These are phyloP conservation scores for Hypoxylon lenormandii DNA, from an alignment of 495 filamentous ascomycete genomes.

Conservation along the genomic window DNA sequence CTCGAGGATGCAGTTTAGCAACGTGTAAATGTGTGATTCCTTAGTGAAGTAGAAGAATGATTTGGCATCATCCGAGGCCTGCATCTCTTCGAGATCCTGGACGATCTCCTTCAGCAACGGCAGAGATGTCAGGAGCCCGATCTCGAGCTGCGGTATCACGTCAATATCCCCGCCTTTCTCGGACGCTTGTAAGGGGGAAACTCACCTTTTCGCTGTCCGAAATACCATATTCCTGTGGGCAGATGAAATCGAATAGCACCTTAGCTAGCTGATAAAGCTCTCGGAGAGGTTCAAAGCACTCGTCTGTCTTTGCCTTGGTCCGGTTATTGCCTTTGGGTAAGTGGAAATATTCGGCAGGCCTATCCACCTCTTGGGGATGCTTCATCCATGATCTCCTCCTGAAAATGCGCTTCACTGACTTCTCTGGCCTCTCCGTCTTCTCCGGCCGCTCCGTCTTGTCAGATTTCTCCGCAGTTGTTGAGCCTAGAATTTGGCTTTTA, in stretches of 20 bases:
- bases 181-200: background rate
- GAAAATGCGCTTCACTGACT: slow-evolving; percentile 64
- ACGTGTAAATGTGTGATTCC: slow-evolving; percentile 97
- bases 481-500: slow-evolving; percentile 44
- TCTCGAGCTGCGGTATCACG: slow-evolving; percentile 72
- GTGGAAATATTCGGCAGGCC: slow-evolving; percentile 82
- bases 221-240: slow-evolving; percentile 97
- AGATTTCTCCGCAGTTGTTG: slow-evolving; percentile 37
- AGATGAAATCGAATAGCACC: slow-evolving; percentile 96
- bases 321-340: slow-evolving; percentile 80
- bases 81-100: slow-evolving; percentile 94
- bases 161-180: slow-evolving; percentile 14
- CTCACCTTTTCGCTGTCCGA: slow-evolving; percentile 83
- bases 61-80: slow-evolving; percentile 90
- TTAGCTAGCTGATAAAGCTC: slow-evolving; percentile 94
- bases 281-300: slow-evolving; percentile 83
- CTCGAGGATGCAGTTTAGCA: slow-evolving; percentile 97
- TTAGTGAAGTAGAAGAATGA: slow-evolving; percentile 99
- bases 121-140: slow-evolving; percentile 91
- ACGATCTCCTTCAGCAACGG: slow-evolving; percentile 96
- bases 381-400: slow-evolving; percentile 65
- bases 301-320: slow-evolving; percentile 84
- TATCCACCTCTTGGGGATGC: slow-evolving; percentile 56
- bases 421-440: slow-evolving; percentile 38
- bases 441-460: slow-evolving; percentile 49